Percentiles rank a stretch among this genome's conserved stretches.
These are phyloP conservation scores for Lanzia echinophila DNA, from an alignment of 2,329 filamentous ascomycete species.

Conservation along the genomic window DNA sequence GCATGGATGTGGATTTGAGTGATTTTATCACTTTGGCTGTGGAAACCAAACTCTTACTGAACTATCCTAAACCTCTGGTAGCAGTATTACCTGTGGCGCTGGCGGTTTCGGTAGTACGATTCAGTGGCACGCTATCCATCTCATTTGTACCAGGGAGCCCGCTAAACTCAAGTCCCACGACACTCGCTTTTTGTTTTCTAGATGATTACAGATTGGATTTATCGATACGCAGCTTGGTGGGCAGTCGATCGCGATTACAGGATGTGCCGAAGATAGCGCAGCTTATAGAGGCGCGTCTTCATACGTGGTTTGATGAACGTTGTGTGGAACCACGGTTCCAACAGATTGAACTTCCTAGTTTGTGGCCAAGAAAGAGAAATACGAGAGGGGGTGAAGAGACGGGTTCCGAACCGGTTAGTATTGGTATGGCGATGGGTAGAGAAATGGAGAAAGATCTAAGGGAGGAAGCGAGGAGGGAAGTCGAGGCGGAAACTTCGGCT, in stretches of 20 bases:
- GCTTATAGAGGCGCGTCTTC: slow-evolving; percentile 70
- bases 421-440: slow-evolving; percentile 48
- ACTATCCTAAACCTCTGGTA: slow-evolving; percentile 85
- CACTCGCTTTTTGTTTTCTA: slow-evolving; percentile 89
- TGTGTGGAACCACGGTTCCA: slow-evolving; percentile 82
- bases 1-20: slow-evolving; percentile 94
- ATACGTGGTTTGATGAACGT: slow-evolving; percentile 83
- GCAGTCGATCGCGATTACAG: slow-evolving; percentile 71
- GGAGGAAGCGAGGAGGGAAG: slow-evolving; percentile 44
- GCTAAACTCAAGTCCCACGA: slow-evolving; percentile 67
- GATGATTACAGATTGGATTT: slow-evolving; percentile 83
- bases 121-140: slow-evolving; percentile 89
- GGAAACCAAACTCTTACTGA: slow-evolving; percentile 88
- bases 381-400: slow-evolving; percentile 59
- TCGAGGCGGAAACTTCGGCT: slow-evolving; percentile 37
- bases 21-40: slow-evolving; percentile 93
- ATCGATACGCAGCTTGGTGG: slow-evolving; percentile 71
- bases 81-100: slow-evolving; percentile 89
- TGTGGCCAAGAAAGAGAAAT: slow-evolving; percentile 82
- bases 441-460: slow-evolving; percentile 45
- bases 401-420: slow-evolving; percentile 39
- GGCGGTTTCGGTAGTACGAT: slow-evolving; percentile 84
- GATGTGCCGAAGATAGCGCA: slow-evolving; percentile 87
- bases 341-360: slow-evolving; percentile 72
- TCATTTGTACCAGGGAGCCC: slow-evolving; percentile 78